Evolutionary conservation across 148 eudicot species (phyloP).

Genomic region (Vaccinium macrocarpon): DNA sequence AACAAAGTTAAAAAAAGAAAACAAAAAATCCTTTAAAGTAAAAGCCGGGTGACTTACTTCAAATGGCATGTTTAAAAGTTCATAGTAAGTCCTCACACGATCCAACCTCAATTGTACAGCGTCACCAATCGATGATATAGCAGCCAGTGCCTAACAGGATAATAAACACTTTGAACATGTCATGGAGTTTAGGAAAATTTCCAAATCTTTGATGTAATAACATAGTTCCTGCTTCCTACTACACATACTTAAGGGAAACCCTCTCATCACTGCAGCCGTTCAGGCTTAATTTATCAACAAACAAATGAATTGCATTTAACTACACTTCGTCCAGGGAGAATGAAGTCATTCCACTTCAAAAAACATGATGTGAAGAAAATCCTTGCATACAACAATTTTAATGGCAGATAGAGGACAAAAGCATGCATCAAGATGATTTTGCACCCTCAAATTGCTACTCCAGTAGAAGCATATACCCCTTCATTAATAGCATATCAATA

Average conservation of each 20-base stretch:
- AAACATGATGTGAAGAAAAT: constrained; percentile 2
- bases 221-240: not conserved
- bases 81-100: constrained; percentile 92
- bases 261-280: not conserved
- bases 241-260: not conserved
- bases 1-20: not conserved
- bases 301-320: not conserved
- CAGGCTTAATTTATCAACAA: not conserved
- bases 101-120: constrained; percentile 78
- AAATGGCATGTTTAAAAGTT: constrained; percentile 93
- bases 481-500: not conserved
- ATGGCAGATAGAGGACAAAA: not conserved
- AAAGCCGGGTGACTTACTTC: constrained; percentile 51
- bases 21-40: not conserved
- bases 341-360: not conserved
- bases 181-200: not conserved
- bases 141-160: constrained; percentile 71
- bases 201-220: not conserved
- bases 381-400: not conserved
- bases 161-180: not conserved
- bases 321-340: not conserved
- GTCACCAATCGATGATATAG: constrained; percentile 81
- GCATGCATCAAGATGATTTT: not conserved
- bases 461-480: no score
- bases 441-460: not conserved